Evolutionary conservation across 768 basidiomycete species (phyloP).

Genomic region (Cubamyces sp.): DNA sequence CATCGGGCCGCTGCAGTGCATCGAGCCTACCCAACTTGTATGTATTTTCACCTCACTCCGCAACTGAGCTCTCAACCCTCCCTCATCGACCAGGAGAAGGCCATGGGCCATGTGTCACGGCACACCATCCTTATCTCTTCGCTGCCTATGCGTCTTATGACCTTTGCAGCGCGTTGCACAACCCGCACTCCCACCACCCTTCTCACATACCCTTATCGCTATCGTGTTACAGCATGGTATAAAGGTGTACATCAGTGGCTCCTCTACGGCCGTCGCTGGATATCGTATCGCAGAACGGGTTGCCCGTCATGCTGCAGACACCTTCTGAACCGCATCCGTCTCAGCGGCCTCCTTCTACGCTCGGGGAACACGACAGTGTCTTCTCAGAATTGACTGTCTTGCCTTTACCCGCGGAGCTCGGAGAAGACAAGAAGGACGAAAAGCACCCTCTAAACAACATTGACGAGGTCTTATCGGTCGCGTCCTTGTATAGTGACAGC

Average conservation of each 20-base stretch:
- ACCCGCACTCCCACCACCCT: background rate
- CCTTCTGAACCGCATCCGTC: background rate
- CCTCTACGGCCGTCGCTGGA: too few species aligned
- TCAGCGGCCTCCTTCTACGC: too few species aligned
- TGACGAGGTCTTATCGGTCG: slow-evolving; percentile 10
- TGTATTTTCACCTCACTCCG: too few species aligned
- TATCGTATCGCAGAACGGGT: too few species aligned
- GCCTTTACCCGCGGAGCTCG: background rate
- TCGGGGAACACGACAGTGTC: background rate
- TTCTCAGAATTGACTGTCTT: background rate
- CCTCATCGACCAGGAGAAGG: too few species aligned
- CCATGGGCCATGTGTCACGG: too few species aligned
- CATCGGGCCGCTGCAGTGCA: too few species aligned
- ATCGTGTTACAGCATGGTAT: background rate
- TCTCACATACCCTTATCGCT: background rate
- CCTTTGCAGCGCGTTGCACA: background rate
- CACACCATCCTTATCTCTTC: background rate
- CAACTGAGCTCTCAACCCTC: too few species aligned
- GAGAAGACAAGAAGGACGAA: slow-evolving; percentile 10
- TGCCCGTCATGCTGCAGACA: background rate
- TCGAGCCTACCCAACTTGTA: too few species aligned
- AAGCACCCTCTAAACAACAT: slow-evolving; percentile 7
- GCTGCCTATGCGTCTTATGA: background rate
- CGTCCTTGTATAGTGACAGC: slow-evolving; percentile 14
- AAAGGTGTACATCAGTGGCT: background rate